Percentiles rank a stretch among this genome's conserved stretches.
These are phyloP conservation scores for Huiozyma sinensis DNA, from an alignment of 805 yeast species.

Conservation along the genomic window DNA sequence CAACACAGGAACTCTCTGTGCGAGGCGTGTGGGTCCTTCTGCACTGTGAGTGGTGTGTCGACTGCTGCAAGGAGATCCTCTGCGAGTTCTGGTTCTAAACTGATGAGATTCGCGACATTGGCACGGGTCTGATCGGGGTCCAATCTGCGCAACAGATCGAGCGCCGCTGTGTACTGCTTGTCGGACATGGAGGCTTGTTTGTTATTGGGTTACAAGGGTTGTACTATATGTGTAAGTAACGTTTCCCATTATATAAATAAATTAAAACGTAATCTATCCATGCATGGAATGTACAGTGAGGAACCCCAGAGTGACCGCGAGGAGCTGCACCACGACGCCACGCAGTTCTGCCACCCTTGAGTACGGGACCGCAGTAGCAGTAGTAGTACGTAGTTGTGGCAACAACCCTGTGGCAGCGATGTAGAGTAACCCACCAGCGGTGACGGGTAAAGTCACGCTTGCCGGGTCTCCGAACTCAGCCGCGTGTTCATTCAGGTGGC, in stretches of 20 bases:
- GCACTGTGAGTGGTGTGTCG: conserved; percentile 59
- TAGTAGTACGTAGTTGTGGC: conserved; percentile 43
- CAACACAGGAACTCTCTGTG: conserved; percentile 65
- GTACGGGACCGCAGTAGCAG: not conserved
- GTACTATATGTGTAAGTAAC: no score
- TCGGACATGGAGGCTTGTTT: conserved; percentile 2
- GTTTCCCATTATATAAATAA: no score
- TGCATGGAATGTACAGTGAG: not conserved
- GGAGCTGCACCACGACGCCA: not conserved
- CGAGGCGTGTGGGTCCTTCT: conserved; percentile 28
- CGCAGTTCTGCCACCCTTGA: not conserved
- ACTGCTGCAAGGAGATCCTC: conserved; percentile 81
- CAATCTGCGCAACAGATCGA: conserved; percentile 66
- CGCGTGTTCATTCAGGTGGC: conserved; percentile 36
- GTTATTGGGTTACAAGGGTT: not conserved
- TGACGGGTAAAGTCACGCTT: conserved; percentile 41
- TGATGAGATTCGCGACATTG: conserved; percentile 35
- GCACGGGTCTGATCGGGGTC: conserved; percentile 51
- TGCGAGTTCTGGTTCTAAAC: conserved; percentile 55
- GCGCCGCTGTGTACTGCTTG: conserved; percentile 52
- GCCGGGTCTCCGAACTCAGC: not conserved
- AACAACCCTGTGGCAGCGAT: conserved; percentile 67
- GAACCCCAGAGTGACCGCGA: not conserved
- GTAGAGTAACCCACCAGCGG: conserved; percentile 69
- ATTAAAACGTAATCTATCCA: not conserved